Percentiles rank a stretch among this genome's conserved stretches.
phyloP scores from a whole-genome alignment of 495 filamentous ascomycete genomes.

The Bryoglossum gracile region DNA sequence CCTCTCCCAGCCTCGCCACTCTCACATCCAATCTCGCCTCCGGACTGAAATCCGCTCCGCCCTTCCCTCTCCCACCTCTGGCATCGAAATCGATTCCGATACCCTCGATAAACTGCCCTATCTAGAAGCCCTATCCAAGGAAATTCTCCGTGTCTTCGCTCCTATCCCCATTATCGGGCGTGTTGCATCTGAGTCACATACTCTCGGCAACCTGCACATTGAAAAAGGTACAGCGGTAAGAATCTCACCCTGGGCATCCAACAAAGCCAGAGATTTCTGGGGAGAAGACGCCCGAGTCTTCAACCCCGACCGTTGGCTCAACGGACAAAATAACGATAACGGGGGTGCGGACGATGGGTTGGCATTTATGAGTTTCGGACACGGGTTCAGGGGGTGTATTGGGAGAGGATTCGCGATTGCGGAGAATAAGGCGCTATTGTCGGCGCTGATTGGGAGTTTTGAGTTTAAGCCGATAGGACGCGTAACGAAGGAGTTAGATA shows the following conservation, averaged over 20 bases:
- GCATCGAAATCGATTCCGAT: slow-evolving; percentile 27
- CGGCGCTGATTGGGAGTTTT: slow-evolving; percentile 14
- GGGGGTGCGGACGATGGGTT: too few species aligned
- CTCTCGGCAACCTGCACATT: slow-evolving; percentile 38
- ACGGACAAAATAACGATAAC: slow-evolving; percentile 26
- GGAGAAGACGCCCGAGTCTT: slow-evolving; percentile 28
- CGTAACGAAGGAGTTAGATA: neutral
- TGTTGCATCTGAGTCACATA: slow-evolving; percentile 48
- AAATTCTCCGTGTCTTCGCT: slow-evolving; percentile 30
- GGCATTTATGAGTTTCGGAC: slow-evolving; percentile 42
- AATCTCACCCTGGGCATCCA: slow-evolving; percentile 40
- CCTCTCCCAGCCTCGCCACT: slow-evolving; percentile 37
- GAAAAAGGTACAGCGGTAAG: slow-evolving; percentile 43
- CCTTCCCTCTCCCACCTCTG: slow-evolving; percentile 35
- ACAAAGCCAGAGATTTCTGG: slow-evolving; percentile 33
- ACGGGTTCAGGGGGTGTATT: slow-evolving; percentile 39
- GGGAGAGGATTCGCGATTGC: slow-evolving; percentile 69
- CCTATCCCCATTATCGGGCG: slow-evolving; percentile 49
- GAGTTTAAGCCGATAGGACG: slow-evolving; percentile 5
- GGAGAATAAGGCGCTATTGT: slow-evolving; percentile 66
- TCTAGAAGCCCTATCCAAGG: slow-evolving; percentile 36
- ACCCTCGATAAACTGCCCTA: slow-evolving; percentile 39
- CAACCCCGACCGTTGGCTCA: slow-evolving; percentile 24
- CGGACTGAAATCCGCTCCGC: slow-evolving; percentile 48
- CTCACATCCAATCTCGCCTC: slow-evolving; percentile 39